phyloP scores from a whole-genome alignment of 2,329 filamentous ascomycete genomes.

The Arthrinium phaeospermum region DNA sequence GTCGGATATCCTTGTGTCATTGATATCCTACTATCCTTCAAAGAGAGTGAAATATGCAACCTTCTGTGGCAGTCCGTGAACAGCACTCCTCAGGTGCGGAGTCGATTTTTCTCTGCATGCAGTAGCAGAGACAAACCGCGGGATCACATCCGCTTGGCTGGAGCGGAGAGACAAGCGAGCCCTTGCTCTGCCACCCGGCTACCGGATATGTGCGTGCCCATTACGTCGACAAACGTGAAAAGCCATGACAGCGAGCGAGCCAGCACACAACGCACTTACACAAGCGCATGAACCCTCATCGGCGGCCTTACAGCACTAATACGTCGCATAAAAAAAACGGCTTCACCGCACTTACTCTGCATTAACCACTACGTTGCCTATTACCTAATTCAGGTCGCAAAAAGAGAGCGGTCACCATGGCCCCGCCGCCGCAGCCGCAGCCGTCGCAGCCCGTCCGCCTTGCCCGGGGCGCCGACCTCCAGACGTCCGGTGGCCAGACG shows the following conservation, averaged over 20 bases:
- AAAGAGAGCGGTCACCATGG: neutral
- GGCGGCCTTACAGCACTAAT: neutral
- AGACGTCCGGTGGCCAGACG: slow-evolving; percentile 52
- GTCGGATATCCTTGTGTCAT: no score
- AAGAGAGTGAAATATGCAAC: neutral
- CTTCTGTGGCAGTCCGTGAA: neutral
- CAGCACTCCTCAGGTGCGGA: neutral
- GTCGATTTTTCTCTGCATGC: neutral
- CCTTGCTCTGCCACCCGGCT: neutral
- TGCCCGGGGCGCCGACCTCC: slow-evolving; percentile 41
- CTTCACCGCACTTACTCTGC: neutral
- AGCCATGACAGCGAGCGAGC: neutral
- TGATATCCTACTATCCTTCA: neutral
- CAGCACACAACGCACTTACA: neutral
- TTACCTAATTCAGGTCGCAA: neutral
- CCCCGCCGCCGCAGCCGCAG: slow-evolving; percentile 31
- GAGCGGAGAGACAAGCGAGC: neutral
- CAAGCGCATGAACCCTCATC: neutral
- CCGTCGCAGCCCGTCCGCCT: slow-evolving; percentile 42
- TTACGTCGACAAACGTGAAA: slow-evolving; percentile 1
- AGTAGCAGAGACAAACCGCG: neutral
- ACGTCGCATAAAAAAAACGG: neutral
- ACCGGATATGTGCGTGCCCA: neutral
- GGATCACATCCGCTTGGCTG: neutral
- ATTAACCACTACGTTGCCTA: neutral